Base-by-base conservation (phyloP, 2,329 filamentous ascomycete genomes). In the Gliomastix tumulicola region DNA sequence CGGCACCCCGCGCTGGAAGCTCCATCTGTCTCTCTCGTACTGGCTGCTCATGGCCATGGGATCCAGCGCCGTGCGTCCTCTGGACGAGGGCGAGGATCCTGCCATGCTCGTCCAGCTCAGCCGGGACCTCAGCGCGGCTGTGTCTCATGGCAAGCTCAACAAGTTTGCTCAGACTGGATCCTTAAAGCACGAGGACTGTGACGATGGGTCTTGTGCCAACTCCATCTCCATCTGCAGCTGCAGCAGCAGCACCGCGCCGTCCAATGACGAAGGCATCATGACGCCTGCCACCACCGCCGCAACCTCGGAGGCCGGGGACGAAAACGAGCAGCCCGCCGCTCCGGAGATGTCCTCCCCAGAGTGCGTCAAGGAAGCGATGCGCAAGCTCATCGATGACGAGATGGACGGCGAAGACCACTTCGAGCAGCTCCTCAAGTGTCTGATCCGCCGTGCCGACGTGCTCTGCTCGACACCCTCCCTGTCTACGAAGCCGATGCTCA, bases 11-110 rank as follows among this genome's bases (percentile, higher is more conserved):
- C 23, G 13, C 12, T 42, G 41, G 41, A 15, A 19, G 18, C 27
- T 40, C n/a, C 13, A 40, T 11, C 17, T 37, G 11, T 42, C 40
- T 4, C 16, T 30, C 5, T 19, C 40, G 4, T 40, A 32, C 6
- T 42, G 37, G 37, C 11, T 38, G 1, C 21, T 40, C 3, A 30
- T 31, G 12, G 19, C 35, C 4, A 23, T 39, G 5, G 21, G 37
- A 7, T 37, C 35, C 2, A 27, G 23, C 4, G 16, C 27, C 20
- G 28, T 33, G 11, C 15, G 20, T 16, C 28, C 12, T 7, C 27
- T 25, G 11, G 21, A 23, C n/a, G 21, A 21, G 6, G 17, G 21
- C 20, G 36, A 37, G 13, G 10, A 16, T 12, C 9, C 4, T n/a
- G 15, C 30, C 16, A n/a, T 37, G 8, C 16, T 32, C 10, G 7